Evolutionary conservation across 768 basidiomycete genomes (phyloP).

Genomic region (Tephrocybe sp.): DNA sequence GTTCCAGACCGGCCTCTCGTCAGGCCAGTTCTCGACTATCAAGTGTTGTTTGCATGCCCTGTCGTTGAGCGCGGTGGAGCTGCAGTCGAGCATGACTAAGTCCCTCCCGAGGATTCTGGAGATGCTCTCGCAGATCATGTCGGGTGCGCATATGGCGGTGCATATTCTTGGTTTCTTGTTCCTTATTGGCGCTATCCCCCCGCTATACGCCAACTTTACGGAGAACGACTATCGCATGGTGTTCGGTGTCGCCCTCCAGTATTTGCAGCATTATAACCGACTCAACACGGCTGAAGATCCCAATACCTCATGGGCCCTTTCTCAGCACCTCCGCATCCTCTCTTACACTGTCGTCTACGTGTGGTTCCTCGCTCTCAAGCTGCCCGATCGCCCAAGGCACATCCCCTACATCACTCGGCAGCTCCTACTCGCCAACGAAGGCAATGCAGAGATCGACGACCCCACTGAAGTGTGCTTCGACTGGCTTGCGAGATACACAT

Average conservation of each 20-base stretch:
- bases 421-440: constrained; percentile 83
- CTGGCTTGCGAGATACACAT: constrained; percentile 94
- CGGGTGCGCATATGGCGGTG: constrained; percentile 89
- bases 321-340: constrained; percentile 87
- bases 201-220: constrained; percentile 87
- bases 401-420: constrained; percentile 86
- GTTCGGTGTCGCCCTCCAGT: constrained; percentile 91
- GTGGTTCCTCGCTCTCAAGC: constrained; percentile 90
- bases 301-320: constrained; percentile 78
- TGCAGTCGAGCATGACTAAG: constrained; percentile 79
- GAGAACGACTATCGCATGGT: constrained; percentile 91
- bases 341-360: constrained; percentile 90
- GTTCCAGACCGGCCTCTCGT: constrained; percentile 61
- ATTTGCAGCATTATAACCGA: constrained; percentile 88
- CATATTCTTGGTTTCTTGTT: constrained; percentile 93
- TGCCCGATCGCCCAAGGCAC: constrained; percentile 78
- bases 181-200: constrained; percentile 78
- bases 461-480: constrained; percentile 97
- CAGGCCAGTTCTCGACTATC: constrained; percentile 72
- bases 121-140: constrained; percentile 92
- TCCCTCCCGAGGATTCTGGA: constrained; percentile 78
- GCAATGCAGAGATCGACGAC: constrained; percentile 72
- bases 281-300: constrained; percentile 42
- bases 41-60: constrained; percentile 91
- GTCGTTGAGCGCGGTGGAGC: constrained; percentile 83